These are phyloP conservation scores for Tinospora cordifolia DNA, from an alignment of 164 flowering plant species.

Conservation along the genomic window DNA sequence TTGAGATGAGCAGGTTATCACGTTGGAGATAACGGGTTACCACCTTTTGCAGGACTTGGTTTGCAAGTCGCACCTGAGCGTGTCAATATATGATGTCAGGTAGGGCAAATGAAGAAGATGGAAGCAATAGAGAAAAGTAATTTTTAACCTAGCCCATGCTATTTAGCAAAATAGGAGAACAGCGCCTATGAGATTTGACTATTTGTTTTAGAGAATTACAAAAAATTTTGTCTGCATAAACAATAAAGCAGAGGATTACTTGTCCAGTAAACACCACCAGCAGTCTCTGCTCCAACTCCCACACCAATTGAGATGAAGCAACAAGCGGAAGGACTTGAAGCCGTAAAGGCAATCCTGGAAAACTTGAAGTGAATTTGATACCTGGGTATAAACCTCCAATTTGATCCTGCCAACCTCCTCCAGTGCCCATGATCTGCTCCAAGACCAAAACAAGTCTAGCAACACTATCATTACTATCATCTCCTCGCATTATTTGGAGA, in stretches of 20 bases:
- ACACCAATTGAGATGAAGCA: conserved; percentile 59
- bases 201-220: neutral
- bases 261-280: conserved; percentile 95
- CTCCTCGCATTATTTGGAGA: conserved; percentile 68
- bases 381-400: conserved; percentile 96
- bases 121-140: neutral
- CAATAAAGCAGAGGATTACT: conserved; percentile 34
- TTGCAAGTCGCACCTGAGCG: conserved; percentile 84
- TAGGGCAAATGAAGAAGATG: neutral
- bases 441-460: conserved; percentile 85
- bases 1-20: conserved; percentile 83
- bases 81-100: neutral
- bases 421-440: conserved; percentile 99
- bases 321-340: conserved; percentile 78
- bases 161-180: neutral
- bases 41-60: conserved; percentile 86
- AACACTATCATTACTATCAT: conserved; percentile 79
- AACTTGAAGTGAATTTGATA: conserved; percentile 81
- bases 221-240: neutral
- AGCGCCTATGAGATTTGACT: neutral
- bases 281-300: conserved; percentile 67
- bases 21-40: conserved; percentile 77
- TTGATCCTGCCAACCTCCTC: conserved; percentile 99
- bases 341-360: conserved; percentile 87
- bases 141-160: neutral